Evolutionary conservation across 352 stramenopile species (phyloP).

Genomic region (Phytopythium ostracodes): DNA sequence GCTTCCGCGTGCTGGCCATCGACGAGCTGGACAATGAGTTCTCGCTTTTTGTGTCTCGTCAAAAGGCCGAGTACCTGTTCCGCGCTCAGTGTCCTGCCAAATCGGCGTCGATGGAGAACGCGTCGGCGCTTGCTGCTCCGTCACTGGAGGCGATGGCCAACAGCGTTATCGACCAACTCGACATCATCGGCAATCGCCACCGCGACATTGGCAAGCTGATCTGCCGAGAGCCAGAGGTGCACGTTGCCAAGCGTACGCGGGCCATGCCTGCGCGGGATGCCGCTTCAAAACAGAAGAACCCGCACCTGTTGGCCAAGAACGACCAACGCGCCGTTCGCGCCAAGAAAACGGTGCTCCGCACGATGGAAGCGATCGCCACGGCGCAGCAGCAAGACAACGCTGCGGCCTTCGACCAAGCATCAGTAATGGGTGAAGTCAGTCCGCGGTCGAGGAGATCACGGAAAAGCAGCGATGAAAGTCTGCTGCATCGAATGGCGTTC

Average conservation of each 20-base stretch:
- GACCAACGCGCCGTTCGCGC: constrained; percentile 53
- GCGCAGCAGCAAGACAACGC: constrained; percentile 9
- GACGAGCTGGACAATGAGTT: constrained; percentile 71
- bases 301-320: constrained; percentile 33
- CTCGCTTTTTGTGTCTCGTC: constrained; percentile 40
- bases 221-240: constrained; percentile 41
- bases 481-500: constrained; percentile 52
- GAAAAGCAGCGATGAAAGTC: constrained; percentile 50
- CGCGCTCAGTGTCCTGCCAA: neutral
- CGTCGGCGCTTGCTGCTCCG: neutral
- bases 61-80: constrained; percentile 46
- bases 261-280: constrained; percentile 18
- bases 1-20: constrained; percentile 48
- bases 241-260: constrained; percentile 39
- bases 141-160: constrained; percentile 33
- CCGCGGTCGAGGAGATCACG: constrained; percentile 21
- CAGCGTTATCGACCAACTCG: constrained; percentile 46
- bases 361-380: constrained; percentile 40
- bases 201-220: constrained; percentile 55
- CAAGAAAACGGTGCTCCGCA: constrained; percentile 33
- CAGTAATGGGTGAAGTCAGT: constrained; percentile 8
- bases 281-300: constrained; percentile 32
- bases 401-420: constrained; percentile 4
- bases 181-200: constrained; percentile 66
- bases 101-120: neutral